A percentile compares a stretch with the other conserved stretches of the same genome.
Evolutionary conservation across 805 yeast species (phyloP).

Genomic region (Kodamaea leandrae): DNA sequence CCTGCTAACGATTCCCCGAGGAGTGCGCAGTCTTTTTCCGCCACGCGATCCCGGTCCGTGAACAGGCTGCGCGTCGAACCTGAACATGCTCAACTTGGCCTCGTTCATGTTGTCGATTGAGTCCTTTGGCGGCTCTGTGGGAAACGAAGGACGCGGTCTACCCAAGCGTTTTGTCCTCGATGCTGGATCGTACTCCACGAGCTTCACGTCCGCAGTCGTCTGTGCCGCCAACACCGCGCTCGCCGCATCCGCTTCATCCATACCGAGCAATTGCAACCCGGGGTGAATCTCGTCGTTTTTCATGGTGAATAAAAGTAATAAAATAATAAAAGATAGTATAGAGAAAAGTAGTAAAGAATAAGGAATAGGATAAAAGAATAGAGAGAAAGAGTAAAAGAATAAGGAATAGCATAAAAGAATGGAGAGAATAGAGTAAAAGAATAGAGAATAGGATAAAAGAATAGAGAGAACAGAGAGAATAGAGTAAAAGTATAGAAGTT

Average conservation of each 20-base stretch:
- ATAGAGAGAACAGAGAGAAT: neutral
- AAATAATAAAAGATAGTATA: neutral
- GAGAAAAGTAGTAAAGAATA: neutral
- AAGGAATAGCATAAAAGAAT: neutral
- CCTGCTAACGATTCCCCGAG: constrained; percentile 24
- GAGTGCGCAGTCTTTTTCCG: constrained; percentile 23
- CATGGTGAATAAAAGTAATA: neutral
- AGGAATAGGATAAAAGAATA: neutral
- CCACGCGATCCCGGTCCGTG: constrained; percentile 43
- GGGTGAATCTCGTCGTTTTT: constrained; percentile 7
- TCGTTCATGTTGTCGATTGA: constrained; percentile 27
- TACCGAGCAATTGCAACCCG: neutral
- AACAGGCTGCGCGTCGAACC: constrained; percentile 34
- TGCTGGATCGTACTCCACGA: constrained; percentile 33
- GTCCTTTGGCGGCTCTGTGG: constrained; percentile 19
- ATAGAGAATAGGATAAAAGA: neutral
- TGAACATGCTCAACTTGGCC: constrained; percentile 30
- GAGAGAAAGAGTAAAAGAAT: neutral
- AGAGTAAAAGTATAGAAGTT: neutral
- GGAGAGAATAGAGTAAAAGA: neutral
- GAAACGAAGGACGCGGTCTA: constrained; percentile 28
- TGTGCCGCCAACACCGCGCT: neutral
- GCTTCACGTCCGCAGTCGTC: constrained; percentile 11
- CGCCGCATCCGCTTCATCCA: constrained; percentile 1
- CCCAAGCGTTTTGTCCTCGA: constrained; percentile 34